Evolutionary conservation across 441 rosid species (phyloP), one percentile per base, ranked within the genome.

Genomic region (Manihot esculenta): DNA sequence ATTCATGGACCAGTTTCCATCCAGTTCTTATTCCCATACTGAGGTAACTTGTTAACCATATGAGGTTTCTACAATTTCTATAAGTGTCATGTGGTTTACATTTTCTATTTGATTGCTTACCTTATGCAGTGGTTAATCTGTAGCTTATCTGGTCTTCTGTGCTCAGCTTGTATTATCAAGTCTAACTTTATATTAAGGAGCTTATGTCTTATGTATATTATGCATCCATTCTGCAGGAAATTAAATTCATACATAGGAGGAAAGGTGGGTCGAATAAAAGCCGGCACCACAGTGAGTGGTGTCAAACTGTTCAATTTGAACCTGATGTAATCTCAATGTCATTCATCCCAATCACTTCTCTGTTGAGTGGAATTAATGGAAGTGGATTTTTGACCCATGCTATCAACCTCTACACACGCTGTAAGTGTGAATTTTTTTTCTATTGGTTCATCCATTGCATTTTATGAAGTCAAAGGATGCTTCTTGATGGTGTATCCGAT

Each of bases 301-400:
- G 92, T 49, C 94, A 87, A 59, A 91, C 95, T 53, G 97, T 93
- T 78, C 97, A 88, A 83, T 23, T 73, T 49, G 96, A 95, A 78
- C 99, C 99, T 62, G 98, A 93, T 76, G 94, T 90, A 50, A 87
- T 91, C 78, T 88, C 97, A 5, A 87, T 93, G 98, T 83, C 97
- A 23, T 89, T 91, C 65, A 84, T 93, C 58, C 98, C 99, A 26
- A 87, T 95, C 60, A 88, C 93, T 21, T 95, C 99, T 17, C 81
- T 95, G 62, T 82, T 95, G 75, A 93, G 85, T 79, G 99, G 99
- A 85, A 89, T 90, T 12, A 88, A 96, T 17, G 96, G 96, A 69
- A 88, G 97, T 78, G 98, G 98, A 75, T 93, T 88, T 86, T 81
- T 95, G 84, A 88, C 92, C 79, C 98, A 95, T 83, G 98, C 99